A percentile compares a stretch with the other conserved stretches of the same genome.
These are phyloP conservation scores for Colletotrichum higginsianum DNA, from an alignment of 2,329 filamentous ascomycete genomes.

Conservation along the genomic window DNA sequence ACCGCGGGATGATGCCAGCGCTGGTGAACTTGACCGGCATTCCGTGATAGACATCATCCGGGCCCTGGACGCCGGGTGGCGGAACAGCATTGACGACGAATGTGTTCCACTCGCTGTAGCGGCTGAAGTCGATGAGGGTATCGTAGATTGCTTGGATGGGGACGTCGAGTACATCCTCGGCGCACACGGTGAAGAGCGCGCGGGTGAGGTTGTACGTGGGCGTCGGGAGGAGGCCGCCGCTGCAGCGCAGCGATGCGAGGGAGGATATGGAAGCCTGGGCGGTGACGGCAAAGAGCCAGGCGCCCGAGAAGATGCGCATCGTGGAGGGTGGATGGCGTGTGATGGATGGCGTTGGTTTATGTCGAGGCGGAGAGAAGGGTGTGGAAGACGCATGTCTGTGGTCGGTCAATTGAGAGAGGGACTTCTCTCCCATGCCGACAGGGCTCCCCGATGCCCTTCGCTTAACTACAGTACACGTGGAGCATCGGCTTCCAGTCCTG, in stretches of 20 bases:
- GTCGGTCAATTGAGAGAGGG: no score
- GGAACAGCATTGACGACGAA: background rate
- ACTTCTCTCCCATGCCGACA: no score
- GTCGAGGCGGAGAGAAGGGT: background rate
- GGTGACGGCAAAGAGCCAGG: background rate
- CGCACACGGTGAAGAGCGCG: conserved; percentile 6
- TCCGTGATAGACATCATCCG: background rate
- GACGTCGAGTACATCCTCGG: background rate
- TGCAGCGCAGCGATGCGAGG: conserved; percentile 7
- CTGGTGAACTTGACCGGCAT: background rate
- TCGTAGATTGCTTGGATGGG: background rate
- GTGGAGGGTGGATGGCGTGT: background rate
- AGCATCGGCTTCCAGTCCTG: background rate
- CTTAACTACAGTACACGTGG: background rate
- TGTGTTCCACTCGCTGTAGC: conserved; percentile 4
- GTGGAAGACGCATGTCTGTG: background rate
- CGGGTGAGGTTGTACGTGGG: background rate
- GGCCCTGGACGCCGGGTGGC: background rate
- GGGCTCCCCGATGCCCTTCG: background rate
- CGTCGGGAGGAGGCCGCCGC: background rate
- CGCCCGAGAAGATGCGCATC: background rate
- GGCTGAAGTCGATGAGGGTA: background rate
- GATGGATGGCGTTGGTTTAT: background rate
- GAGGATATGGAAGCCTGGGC: background rate
- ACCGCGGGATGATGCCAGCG: background rate